Percentiles rank a stretch among this genome's conserved stretches.
Evolutionary conservation across 2,329 filamentous ascomycete genomes (phyloP).

Genomic region (Monosporascus sp.): DNA sequence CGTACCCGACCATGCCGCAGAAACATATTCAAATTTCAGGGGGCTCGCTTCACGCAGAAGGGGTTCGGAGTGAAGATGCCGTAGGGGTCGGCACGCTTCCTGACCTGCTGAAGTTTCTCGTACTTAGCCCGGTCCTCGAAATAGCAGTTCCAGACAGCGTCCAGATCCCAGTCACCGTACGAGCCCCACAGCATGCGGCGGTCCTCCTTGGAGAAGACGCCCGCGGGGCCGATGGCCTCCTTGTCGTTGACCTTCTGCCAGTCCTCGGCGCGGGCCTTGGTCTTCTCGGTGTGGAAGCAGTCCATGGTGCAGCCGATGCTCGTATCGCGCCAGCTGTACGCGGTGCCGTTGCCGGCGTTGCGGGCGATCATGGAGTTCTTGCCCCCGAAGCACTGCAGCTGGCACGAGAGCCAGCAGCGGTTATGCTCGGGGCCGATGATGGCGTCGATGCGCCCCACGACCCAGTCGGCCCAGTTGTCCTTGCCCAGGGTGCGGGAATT

Average conservation of each 20-base stretch:
- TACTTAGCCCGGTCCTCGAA: conserved; percentile 33
- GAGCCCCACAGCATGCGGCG: conserved; percentile 36
- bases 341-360: conserved; percentile 40
- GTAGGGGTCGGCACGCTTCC: conserved; percentile 24
- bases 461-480: conserved; percentile 35
- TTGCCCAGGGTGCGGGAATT: conserved; percentile 33
- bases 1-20: too few relatives aligned
- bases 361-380: conserved; percentile 34
- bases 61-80: conserved; percentile 25
- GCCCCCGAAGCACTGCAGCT: conserved; percentile 42
- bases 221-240: conserved; percentile 22
- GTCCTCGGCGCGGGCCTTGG: conserved; percentile 29
- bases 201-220: conserved; percentile 34
- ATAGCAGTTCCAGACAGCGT: conserved; percentile 31
- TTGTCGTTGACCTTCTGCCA: conserved; percentile 39
- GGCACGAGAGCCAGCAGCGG: conserved; percentile 37
- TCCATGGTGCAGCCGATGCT: conserved; percentile 35
- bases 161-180: conserved; percentile 33
- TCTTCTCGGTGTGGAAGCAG: conserved; percentile 35
- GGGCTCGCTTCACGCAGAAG: conserved; percentile 20
- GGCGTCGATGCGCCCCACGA: conserved; percentile 31
- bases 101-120: conserved; percentile 30
- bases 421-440: conserved; percentile 31
- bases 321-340: conserved; percentile 43
- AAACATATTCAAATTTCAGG: too few relatives aligned